These are phyloP conservation scores for Trichophyton benhamiae DNA, from an alignment of 2,329 filamentous ascomycete genomes.

Conservation along the genomic window DNA sequence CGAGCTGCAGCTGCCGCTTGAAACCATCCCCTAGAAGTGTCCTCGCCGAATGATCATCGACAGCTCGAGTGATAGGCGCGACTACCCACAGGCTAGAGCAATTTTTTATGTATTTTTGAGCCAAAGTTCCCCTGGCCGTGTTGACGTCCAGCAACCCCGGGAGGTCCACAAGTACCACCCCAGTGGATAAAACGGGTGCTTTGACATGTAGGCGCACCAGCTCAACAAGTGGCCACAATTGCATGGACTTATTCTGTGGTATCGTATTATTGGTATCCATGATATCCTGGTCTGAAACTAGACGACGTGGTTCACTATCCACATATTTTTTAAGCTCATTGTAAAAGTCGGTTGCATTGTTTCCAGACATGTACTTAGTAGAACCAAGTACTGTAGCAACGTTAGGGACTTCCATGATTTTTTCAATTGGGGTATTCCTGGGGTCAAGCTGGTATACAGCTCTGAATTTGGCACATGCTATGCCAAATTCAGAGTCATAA, in stretches of 20 bases:
- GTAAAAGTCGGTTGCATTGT: constrained; percentile 34
- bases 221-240: constrained; percentile 33
- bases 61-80: constrained; percentile 48
- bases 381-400: constrained; percentile 38
- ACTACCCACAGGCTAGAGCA: constrained; percentile 51
- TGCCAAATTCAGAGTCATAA: constrained; percentile 34
- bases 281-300: constrained; percentile 5
- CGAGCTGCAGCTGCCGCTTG: constrained; percentile 48
- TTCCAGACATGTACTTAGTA: constrained; percentile 29
- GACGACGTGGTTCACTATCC: constrained; percentile 42
- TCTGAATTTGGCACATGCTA: constrained; percentile 33
- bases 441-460: constrained; percentile 23
- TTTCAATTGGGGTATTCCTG: constrained; percentile 17
- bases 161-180: constrained; percentile 46
- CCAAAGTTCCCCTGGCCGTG: constrained; percentile 46
- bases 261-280: not conserved
- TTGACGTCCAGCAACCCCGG: constrained; percentile 51
- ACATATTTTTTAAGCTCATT: constrained; percentile 39
- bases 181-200: constrained; percentile 40
- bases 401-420: constrained; percentile 32
- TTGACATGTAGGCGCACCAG: constrained; percentile 39
- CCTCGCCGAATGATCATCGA: constrained; percentile 49
- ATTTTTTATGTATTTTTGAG: constrained; percentile 47
- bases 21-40: constrained; percentile 45
- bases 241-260: constrained; percentile 23